These are phyloP conservation scores for Termitomyces eurrhizus DNA, from an alignment of 768 basidiomycete species.

Conservation along the genomic window DNA sequence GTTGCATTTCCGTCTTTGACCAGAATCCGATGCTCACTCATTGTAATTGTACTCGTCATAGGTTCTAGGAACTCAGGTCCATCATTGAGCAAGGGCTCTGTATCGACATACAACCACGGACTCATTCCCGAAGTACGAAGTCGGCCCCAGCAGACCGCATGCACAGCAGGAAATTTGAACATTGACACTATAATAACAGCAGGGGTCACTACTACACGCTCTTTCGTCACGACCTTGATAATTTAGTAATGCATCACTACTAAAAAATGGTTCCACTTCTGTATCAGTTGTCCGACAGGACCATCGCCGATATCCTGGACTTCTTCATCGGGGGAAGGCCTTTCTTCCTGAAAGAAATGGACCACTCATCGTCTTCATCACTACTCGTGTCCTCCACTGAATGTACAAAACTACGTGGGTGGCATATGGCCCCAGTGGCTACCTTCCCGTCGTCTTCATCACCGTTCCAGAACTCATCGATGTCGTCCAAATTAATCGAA, in stretches of 20 bases:
- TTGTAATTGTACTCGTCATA: too few species aligned
- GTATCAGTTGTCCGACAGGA: slow-evolving; percentile 38
- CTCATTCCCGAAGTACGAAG: too few species aligned
- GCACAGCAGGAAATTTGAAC: too few species aligned
- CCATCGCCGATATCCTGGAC: slow-evolving; percentile 22
- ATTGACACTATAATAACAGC: too few species aligned
- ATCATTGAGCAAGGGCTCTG: too few species aligned
- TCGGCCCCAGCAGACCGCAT: too few species aligned
- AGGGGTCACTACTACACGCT: too few species aligned
- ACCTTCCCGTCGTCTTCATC: neutral
- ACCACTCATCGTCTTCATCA: slow-evolving; percentile 30
- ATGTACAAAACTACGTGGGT: neutral
- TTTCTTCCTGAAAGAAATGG: slow-evolving; percentile 25
- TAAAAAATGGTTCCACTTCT: neutral
- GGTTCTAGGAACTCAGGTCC: too few species aligned
- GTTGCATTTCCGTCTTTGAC: too few species aligned
- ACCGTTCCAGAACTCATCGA: slow-evolving; percentile 11
- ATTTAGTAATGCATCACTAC: neutral
- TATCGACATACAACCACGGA: too few species aligned
- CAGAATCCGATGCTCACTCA: too few species aligned
- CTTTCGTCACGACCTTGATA: too few species aligned
- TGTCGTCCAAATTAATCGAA: slow-evolving; percentile 11
- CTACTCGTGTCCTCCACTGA: slow-evolving; percentile 9
- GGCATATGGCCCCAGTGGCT: neutral
- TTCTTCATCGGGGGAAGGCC: slow-evolving; percentile 18